Evolutionary conservation across 768 basidiomycete species (phyloP).

Genomic region (Phlebiopsis gigantea): DNA sequence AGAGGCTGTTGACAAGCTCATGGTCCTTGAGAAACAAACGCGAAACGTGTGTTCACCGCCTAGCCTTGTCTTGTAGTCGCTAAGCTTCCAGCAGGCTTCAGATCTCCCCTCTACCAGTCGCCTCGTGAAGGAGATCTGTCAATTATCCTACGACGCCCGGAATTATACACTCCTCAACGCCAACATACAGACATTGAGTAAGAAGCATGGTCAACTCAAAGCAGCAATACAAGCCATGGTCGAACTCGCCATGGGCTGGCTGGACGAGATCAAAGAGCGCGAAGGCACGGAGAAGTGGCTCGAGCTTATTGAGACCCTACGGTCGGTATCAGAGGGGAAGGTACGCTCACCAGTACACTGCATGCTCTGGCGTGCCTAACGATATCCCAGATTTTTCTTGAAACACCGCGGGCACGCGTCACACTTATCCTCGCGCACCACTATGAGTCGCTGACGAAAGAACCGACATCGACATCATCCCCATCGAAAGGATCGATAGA

Average conservation of each 20-base stretch:
- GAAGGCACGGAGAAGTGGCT: slow-evolving; percentile 77
- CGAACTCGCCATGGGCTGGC: slow-evolving; percentile 77
- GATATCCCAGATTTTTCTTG: slow-evolving; percentile 77
- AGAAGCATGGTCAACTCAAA: slow-evolving; percentile 97
- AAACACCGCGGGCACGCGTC: slow-evolving; percentile 92
- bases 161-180: slow-evolving; percentile 70
- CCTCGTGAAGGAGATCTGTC: slow-evolving; percentile 68
- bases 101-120: slow-evolving; percentile 90
- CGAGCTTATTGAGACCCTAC: slow-evolving; percentile 82
- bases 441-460: slow-evolving; percentile 66
- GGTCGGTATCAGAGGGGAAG: slow-evolving; percentile 95
- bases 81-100: slow-evolving; percentile 58
- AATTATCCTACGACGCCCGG: slow-evolving; percentile 66
- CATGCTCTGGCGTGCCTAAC: too few species aligned
- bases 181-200: slow-evolving; percentile 65
- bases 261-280: slow-evolving; percentile 65
- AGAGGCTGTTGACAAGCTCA: slow-evolving; percentile 85
- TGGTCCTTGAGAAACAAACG: slow-evolving; percentile 90
- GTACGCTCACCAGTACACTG: slow-evolving; percentile 35
- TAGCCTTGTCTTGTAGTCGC: slow-evolving; percentile 2
- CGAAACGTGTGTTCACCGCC: slow-evolving; percentile 66
- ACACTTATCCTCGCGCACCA: slow-evolving; percentile 82
- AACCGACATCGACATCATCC: slow-evolving; percentile 34
- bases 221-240: slow-evolving; percentile 88
- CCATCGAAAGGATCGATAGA: slow-evolving; percentile 62